A percentile compares a stretch with the other conserved stretches of the same genome.
These are phyloP conservation scores for Suhomyces guaymorum DNA, from an alignment of 1,139 yeast species.

Conservation along the genomic window DNA sequence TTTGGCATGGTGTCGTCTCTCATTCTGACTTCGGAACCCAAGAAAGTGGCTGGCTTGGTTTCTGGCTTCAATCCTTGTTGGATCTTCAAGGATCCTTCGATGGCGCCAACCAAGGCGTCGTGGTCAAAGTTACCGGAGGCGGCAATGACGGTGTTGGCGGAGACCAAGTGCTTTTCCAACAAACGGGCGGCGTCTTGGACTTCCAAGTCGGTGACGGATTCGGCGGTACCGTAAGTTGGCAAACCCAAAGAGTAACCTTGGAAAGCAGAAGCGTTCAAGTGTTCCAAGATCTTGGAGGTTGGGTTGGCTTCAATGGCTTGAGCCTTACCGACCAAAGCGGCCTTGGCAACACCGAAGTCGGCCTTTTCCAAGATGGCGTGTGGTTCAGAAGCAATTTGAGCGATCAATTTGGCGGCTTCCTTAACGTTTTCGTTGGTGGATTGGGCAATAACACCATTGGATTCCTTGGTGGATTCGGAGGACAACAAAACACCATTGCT, in stretches of 20 bases:
- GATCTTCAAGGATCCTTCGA: conserved; percentile 51
- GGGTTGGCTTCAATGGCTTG: conserved; percentile 49
- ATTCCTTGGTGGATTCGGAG: conserved; percentile 51
- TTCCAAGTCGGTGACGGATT: conserved; percentile 58
- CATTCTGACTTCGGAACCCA: conserved; percentile 83
- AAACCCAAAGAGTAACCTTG: conserved; percentile 79
- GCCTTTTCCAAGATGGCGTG: conserved; percentile 32
- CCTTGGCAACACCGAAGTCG: conserved; percentile 37
- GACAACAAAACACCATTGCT: conserved; percentile 50
- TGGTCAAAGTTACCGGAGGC: conserved; percentile 74
- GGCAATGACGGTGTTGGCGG: conserved; percentile 67
- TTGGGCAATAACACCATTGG: conserved; percentile 55
- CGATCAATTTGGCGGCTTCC: conserved; percentile 45
- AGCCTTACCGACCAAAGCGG: conserved; percentile 41
- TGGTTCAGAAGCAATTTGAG: conserved; percentile 39
- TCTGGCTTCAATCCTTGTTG: conserved; percentile 58
- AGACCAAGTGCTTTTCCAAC: conserved; percentile 55
- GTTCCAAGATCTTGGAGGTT: conserved; percentile 59
- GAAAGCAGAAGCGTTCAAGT: conserved; percentile 77
- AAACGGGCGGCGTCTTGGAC: conserved; percentile 58
- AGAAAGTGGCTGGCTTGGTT: conserved; percentile 57
- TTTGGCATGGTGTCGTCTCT: conserved; percentile 85
- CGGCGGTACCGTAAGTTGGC: conserved; percentile 73
- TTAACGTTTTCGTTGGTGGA: conserved; percentile 45
- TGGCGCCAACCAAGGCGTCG: conserved; percentile 64